phyloP scores from a whole-genome alignment of 257 asterid species.

The Solanum piurae region DNA sequence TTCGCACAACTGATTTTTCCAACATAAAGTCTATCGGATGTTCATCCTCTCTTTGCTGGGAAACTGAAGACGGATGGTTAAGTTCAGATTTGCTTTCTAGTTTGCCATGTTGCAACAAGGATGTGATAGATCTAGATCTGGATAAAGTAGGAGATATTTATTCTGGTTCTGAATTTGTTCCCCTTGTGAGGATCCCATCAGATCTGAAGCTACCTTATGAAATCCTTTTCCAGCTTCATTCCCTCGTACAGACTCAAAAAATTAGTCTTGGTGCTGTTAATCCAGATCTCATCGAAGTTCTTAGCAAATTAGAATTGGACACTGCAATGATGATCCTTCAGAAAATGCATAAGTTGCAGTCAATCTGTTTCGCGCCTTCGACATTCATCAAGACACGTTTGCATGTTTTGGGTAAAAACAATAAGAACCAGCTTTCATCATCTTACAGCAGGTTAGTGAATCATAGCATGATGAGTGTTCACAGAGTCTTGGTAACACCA shows the following conservation, averaged over 20 bases:
- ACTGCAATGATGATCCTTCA: slow-evolving; percentile 42
- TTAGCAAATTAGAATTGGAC: slow-evolving; percentile 36
- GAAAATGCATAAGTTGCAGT: slow-evolving; percentile 59
- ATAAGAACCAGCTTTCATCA: slow-evolving; percentile 17
- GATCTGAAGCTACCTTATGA: slow-evolving; percentile 45
- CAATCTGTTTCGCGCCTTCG: slow-evolving; percentile 59
- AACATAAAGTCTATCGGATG: slow-evolving; percentile 50
- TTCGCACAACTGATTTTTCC: slow-evolving; percentile 88
- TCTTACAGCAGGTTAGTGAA: slow-evolving; percentile 26
- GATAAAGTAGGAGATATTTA: slow-evolving; percentile 27
- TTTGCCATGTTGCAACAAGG: slow-evolving; percentile 39
- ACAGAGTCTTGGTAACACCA: slow-evolving; percentile 73
- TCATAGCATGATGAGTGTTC: slow-evolving; percentile 66
- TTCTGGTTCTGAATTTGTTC: slow-evolving; percentile 45
- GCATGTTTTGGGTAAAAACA: slow-evolving; percentile 10
- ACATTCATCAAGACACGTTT: slow-evolving; percentile 31
- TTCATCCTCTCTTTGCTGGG: slow-evolving; percentile 67
- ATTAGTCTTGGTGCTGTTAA: slow-evolving; percentile 57
- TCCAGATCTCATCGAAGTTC: slow-evolving; percentile 36
- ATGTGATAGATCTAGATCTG: slow-evolving; percentile 31
- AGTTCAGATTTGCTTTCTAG: slow-evolving; percentile 24
- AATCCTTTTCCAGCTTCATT: slow-evolving; percentile 78
- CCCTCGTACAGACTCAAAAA: slow-evolving; percentile 75
- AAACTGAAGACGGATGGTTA: slow-evolving; percentile 35
- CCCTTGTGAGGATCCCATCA: slow-evolving; percentile 33